Conservation (phyloP, 306 rosid genomes). For the Ziziphus jujuba region DNA sequence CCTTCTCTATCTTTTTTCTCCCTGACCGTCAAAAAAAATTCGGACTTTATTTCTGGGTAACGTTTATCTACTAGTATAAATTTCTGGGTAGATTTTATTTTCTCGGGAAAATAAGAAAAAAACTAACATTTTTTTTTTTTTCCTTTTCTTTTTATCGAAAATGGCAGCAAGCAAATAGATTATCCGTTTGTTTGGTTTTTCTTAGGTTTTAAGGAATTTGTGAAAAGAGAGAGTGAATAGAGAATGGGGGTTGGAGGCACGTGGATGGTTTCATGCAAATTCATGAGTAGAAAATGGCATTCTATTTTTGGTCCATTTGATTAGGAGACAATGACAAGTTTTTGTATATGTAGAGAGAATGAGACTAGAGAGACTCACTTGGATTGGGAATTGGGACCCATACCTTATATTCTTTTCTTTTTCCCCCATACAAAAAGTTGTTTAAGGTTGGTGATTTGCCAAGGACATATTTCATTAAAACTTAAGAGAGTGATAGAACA, state of each 20-base stretch:
- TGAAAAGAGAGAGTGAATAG: not conserved
- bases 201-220: not conserved
- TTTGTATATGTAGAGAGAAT: not conserved
- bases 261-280: slow-evolving; percentile 57
- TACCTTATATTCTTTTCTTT: too few relatives aligned
- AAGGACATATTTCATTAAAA: too few relatives aligned
- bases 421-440: not conserved
- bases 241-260: slow-evolving; percentile 34
- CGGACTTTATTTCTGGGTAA: not conserved
- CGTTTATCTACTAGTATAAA: not conserved
- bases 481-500: too few relatives aligned
- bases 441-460: slow-evolving; percentile 1
- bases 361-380: not conserved
- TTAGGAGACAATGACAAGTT: slow-evolving; percentile 5
- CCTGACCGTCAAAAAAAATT: too few relatives aligned
- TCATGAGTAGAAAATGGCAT: not conserved
- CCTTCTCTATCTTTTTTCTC: slow-evolving; percentile 3
- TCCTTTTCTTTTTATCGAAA: not conserved
- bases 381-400: not conserved
- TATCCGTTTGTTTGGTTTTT: not conserved
- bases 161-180: not conserved
- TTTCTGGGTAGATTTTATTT: slow-evolving; percentile 19
- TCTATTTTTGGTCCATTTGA: not conserved
- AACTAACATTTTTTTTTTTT: slow-evolving; percentile 11
- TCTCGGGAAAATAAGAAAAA: slow-evolving; percentile 32